A percentile compares a stretch with the other conserved stretches of the same genome.
phyloP scores from a whole-genome alignment of 352 stramenopile genomes.

The Phytophthora sojae region DNA sequence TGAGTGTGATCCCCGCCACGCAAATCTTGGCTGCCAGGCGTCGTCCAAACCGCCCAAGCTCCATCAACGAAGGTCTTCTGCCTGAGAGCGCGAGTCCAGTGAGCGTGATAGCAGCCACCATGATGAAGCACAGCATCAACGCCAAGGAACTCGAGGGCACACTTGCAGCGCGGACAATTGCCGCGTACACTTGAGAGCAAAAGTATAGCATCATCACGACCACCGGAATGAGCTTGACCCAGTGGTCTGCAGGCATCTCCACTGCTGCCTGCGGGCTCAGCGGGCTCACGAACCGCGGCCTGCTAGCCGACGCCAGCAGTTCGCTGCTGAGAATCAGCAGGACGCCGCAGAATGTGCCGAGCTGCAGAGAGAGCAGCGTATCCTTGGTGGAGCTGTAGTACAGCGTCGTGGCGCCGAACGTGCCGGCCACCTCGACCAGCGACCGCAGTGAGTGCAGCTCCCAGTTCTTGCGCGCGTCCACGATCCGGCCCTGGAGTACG shows the following conservation, averaged over 20 bases:
- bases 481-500: constrained; percentile 75
- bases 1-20: constrained; percentile 50
- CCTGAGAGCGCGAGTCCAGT: constrained; percentile 60
- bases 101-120: constrained; percentile 50
- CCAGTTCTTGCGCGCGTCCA: constrained; percentile 76
- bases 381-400: constrained; percentile 65
- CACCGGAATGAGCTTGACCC: constrained; percentile 77
- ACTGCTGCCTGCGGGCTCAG: constrained; percentile 41
- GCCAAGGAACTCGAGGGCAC: constrained; percentile 48
- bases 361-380: constrained; percentile 73
- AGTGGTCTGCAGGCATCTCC: constrained; percentile 72
- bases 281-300: constrained; percentile 24
- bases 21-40: constrained; percentile 48
- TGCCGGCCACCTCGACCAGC: constrained; percentile 63
- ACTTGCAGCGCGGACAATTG: constrained; percentile 50
- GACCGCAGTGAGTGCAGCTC: constrained; percentile 64
- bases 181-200: constrained; percentile 58
- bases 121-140: constrained; percentile 57
- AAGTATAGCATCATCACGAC: constrained; percentile 76
- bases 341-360: constrained; percentile 72
- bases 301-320: constrained; percentile 40
- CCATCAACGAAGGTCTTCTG: constrained; percentile 46
- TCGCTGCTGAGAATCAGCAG: constrained; percentile 69
- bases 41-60: constrained; percentile 39
- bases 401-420: constrained; percentile 64